Evolutionary conservation across 1,284 basidiomycete genomes (phyloP), one percentile per base, ranked within the genome.

Genomic region (Stereum hirsutum): DNA sequence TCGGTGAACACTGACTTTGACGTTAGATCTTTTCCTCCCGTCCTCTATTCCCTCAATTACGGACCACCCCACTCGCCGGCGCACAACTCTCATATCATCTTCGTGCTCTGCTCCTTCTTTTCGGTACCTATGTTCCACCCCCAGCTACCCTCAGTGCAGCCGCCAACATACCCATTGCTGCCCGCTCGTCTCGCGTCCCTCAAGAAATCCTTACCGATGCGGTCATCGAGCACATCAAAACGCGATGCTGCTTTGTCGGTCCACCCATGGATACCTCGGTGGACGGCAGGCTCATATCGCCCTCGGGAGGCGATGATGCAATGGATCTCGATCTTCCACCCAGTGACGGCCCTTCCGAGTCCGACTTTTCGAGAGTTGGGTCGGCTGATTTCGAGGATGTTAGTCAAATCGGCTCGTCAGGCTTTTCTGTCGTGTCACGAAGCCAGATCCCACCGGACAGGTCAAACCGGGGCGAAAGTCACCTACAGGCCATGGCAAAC

Each of bases 11-110:
- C 44, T 36, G 15, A 43, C 21, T 37, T 35, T 34, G 40, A 35
- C 46, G 27, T 34, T 53, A 96, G 93, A 89, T 96, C 51, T 94
- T 84, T 55, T 79, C 87, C 36, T 83, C 90, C 8, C 72, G 94
- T 25, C 92, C 93, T 0, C 65, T 97, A 34, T 93, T 81, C 57
- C 78, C 87, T 24, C 77, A 84, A 41, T 68, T 95, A 8, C 74
- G 74, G 48, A 86, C 89, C 2, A 92, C 90, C 1, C 87, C 91
- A 6, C 64, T 90, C 7, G 92, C 90, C 2, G 89, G 92, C 5
- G 63, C 74, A 4, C 72, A 78, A 15, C 67, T 96, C 19, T 81
- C 83, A 4, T 71, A 72, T 3, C 89, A 92, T 50, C 68, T 97
- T 17, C 77, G 81, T 30, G 74, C 80, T 3, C 75, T 96, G 1